Evolutionary conservation across 345 rosid genomes (phyloP), one percentile per base, ranked within the genome.

Genomic region (Physaria fendleri): DNA sequence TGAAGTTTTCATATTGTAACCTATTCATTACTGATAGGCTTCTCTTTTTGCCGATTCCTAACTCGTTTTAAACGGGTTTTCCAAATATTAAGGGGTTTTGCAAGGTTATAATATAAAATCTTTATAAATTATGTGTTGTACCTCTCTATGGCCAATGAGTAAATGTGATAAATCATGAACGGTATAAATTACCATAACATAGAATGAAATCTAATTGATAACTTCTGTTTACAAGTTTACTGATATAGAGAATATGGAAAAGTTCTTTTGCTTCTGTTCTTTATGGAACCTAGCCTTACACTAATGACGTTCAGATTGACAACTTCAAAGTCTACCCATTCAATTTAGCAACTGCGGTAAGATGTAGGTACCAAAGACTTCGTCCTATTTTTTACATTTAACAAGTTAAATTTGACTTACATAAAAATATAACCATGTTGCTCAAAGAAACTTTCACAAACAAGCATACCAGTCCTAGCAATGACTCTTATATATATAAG

Each of bases 261-360:
- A 21, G 0, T 64, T 64, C 1, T 52, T 63, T 20, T 12, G 18
- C 60, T 41, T 41, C 14, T 40, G 42, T 55, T 22, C 41, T 18
- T 51, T 43, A n/a, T 6, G 40, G 56, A 52, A 53, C n/a, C n/a
- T n/a, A n/a, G 6, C 5, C 43, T 44, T 33, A 41, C 51, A 7
- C 43, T 54, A 16, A 34, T 64, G 61, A 43, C 45, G 28, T 54
- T 24, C 45, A 27, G 43, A 55, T 56, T 65, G 63, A 65, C 47
- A 45, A 55, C 20, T 54, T 65, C 55, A 55, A 54, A 65, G 69
- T 54, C 45, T 45, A 12, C 52, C 13, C 18, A 43, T 16, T 15
- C 15, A 12, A 55, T 33, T 12, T 24, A 54, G 33, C n/a, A 1
- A 25, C 32, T 32, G 7, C 8, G 10, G 47, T n/a, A 65, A 65